Evolutionary conservation across 225 moss, liverwort and hornwort genomes (phyloP).

Genomic region (Physcomitrium patens): DNA sequence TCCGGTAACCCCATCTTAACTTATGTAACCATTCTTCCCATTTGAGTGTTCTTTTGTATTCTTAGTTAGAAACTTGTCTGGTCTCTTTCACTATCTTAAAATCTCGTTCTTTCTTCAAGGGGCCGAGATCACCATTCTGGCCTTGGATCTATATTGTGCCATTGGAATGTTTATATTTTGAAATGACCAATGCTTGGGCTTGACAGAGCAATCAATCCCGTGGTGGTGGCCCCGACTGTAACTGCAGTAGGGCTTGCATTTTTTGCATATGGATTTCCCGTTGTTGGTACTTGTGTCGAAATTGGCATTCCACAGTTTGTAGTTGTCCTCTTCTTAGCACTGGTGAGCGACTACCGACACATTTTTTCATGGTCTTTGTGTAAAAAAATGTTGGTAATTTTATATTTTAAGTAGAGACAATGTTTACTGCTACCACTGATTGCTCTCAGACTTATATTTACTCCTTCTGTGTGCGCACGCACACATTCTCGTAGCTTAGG

Average conservation of each 20-base stretch:
- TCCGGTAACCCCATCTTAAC: constrained; percentile 49
- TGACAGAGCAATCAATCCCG: constrained; percentile 79
- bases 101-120: not conserved
- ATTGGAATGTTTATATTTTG: not conserved
- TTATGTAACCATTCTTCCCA: not conserved
- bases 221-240: constrained; percentile 85
- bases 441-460: too few species aligned
- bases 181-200: constrained; percentile 14
- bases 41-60: not conserved
- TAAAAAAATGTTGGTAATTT: too few species aligned
- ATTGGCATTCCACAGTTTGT: constrained; percentile 82
- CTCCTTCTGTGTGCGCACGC: too few species aligned
- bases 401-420: too few species aligned
- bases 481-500: too few species aligned
- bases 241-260: constrained; percentile 83
- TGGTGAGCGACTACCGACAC: constrained; percentile 46
- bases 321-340: constrained; percentile 72
- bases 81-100: not conserved
- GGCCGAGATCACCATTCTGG: not conserved
- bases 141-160: not conserved
- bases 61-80: too few species aligned
- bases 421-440: too few species aligned
- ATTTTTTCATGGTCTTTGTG: not conserved
- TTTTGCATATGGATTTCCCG: constrained; percentile 84
- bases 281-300: constrained; percentile 78